Conservation (phyloP, 805 yeast genomes). For the Wickerhamomyces sydowiorum region DNA sequence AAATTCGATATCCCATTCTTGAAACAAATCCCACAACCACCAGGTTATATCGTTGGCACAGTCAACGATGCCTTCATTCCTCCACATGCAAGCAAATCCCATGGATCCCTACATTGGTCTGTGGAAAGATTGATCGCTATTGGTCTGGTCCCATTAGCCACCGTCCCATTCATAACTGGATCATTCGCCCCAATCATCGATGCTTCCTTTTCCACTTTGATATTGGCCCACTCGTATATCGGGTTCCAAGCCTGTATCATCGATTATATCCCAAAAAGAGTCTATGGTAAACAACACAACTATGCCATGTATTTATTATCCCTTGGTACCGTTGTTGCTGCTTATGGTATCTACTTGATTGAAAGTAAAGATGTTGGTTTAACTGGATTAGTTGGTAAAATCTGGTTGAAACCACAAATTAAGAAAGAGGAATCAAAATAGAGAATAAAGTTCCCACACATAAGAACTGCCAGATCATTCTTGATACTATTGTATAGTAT, state of each 20-base stretch:
- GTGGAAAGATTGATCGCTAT: constrained; percentile 70
- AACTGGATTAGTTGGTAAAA: constrained; percentile 35
- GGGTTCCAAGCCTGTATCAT: constrained; percentile 76
- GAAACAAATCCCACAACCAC: constrained; percentile 70
- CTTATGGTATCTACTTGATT: constrained; percentile 65
- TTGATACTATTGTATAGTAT: too few relatives aligned
- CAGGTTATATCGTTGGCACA: constrained; percentile 88
- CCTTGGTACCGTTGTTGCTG: constrained; percentile 57
- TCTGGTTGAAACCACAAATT: constrained; percentile 27
- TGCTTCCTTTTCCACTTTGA: constrained; percentile 45
- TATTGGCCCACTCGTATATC: constrained; percentile 59
- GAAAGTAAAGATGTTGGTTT: constrained; percentile 67
- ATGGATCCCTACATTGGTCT: constrained; percentile 94
- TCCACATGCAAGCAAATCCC: constrained; percentile 57
- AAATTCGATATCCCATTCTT: constrained; percentile 40
- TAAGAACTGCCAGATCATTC: too few relatives aligned
- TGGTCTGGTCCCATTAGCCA: constrained; percentile 69
- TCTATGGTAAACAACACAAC: constrained; percentile 59
- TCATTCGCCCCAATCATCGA: constrained; percentile 55
- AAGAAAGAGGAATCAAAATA: constrained; percentile 21
- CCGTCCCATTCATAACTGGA: constrained; percentile 74
- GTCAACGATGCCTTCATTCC: constrained; percentile 81
- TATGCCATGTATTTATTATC: constrained; percentile 54
- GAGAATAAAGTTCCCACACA: too few relatives aligned
- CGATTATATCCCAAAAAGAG: constrained; percentile 74